Conservation (phyloP, 83 land plant species). For the Thuja plicata region DNA sequence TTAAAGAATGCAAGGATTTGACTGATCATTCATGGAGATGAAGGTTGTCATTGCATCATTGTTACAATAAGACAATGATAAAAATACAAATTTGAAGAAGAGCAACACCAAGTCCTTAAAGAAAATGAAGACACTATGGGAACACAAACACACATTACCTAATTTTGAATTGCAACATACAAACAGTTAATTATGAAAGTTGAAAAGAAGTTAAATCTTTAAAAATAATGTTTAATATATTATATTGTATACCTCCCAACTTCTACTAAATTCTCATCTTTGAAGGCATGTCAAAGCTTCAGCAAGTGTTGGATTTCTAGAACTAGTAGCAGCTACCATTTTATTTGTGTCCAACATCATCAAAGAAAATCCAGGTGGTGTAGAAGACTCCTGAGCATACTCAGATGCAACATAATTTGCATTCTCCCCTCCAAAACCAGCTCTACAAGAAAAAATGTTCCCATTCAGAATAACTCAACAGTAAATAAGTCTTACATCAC, state of each 20-base stretch:
- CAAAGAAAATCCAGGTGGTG: slow-evolving; percentile 96
- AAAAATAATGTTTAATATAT: neutral
- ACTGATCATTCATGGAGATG: too few species aligned
- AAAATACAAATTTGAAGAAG: too few species aligned
- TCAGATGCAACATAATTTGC: slow-evolving; percentile 99
- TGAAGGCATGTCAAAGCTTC: slow-evolving; percentile 96
- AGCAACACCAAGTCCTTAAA: too few species aligned
- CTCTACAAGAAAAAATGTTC: slow-evolving; percentile 41
- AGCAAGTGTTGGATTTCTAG: slow-evolving; percentile 94
- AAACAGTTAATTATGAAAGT: neutral
- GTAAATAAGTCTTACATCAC: neutral
- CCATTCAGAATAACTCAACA: neutral
- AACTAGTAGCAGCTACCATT: slow-evolving; percentile 99
- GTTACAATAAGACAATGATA: too few species aligned
- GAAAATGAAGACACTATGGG: too few species aligned
- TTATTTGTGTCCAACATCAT: slow-evolving; percentile 99
- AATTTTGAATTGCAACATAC: too few species aligned
- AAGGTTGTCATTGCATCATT: too few species aligned
- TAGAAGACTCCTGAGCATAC: slow-evolving; percentile 99
- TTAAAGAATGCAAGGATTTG: too few species aligned
- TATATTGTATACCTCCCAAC: slow-evolving; percentile 86
- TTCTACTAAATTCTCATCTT: slow-evolving; percentile 96
- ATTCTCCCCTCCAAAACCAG: slow-evolving; percentile 99
- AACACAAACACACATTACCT: too few species aligned
- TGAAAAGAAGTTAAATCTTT: neutral